Evolutionary conservation across 164 flowering plant genomes (phyloP), one percentile per base, ranked within the genome.

Genomic region (Magnolia sinica): DNA sequence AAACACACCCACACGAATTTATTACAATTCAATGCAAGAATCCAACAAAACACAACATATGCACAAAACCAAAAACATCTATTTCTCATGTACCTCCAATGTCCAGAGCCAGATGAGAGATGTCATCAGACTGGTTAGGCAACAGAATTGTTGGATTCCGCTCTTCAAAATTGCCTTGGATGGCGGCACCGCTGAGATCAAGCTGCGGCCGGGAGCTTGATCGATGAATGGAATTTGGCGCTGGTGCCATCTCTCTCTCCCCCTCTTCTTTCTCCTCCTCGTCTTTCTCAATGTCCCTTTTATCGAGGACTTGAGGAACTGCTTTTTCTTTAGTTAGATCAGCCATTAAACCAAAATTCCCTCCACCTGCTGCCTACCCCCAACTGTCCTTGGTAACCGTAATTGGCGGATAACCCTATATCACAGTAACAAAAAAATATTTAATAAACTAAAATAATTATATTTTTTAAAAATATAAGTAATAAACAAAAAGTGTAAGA

Each of bases 101-200:
- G 78, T 96, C 99, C 50, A 96, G 79, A 74, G 99, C 96, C 82
- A 96, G 76, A 77, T 91, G 98, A 76, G 91, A 96, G 19, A 96
- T 89, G 73, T 96, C 98, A 87, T 94, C 96, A 83, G 94, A 88
- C 78, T 94, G 98, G 80, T 96, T 96, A 72, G 99, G 99, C 86
- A 96, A 83, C 72, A 94, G 83, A 84, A 96, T 96, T 0, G 92
- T 88, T 50, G 99, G 99, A 77, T 96, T 86, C 72, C 83, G 88
- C 79, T 89, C 99, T 78, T 96, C 99, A 55, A 87, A 87, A 81
- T 88, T 96, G 75, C 95, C 98, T 75, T 94, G 94, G 78, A 96
- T 94, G 6, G 92, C 96, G 37, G 99, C 99, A 7, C 93, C 89
- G 76, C 92, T 92, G 59, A 96, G 84, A 79, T 96, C 99, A 9